phyloP scores from a whole-genome alignment of 768 basidiomycete species.

The Boletus vermiculosoides region DNA sequence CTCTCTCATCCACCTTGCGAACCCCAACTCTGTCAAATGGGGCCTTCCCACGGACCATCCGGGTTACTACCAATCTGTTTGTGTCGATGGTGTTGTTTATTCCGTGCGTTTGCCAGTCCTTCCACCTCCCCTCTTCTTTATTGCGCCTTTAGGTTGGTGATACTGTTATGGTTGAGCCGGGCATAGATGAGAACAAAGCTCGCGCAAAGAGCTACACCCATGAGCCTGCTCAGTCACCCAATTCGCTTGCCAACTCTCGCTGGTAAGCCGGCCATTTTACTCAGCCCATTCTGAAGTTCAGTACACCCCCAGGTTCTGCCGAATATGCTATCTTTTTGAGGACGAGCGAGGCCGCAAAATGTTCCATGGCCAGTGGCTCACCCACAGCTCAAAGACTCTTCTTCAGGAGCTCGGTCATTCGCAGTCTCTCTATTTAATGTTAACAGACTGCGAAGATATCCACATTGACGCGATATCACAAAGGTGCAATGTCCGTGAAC shows the following conservation, averaged over 20 bases:
- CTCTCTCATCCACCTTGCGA: slow-evolving; percentile 27
- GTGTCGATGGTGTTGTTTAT: slow-evolving; percentile 59
- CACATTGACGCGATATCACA: slow-evolving; percentile 54
- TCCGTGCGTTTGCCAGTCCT: slow-evolving; percentile 36
- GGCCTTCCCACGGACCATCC: slow-evolving; percentile 20
- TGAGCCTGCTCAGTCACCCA: slow-evolving; percentile 46
- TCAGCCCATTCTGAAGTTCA: neutral
- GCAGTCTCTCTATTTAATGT: slow-evolving; percentile 52
- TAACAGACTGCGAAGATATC: slow-evolving; percentile 55
- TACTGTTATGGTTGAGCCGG: slow-evolving; percentile 60
- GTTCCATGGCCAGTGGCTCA: slow-evolving; percentile 73
- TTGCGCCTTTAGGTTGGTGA: slow-evolving; percentile 52
- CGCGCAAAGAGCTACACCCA: slow-evolving; percentile 42
- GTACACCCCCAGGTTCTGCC: slow-evolving; percentile 58
- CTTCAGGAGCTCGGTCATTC: slow-evolving; percentile 68
- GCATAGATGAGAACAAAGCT: slow-evolving; percentile 43
- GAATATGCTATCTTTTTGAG: slow-evolving; percentile 64
- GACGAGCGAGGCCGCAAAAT: slow-evolving; percentile 39
- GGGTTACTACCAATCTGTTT: slow-evolving; percentile 44
- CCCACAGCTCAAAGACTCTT: slow-evolving; percentile 60
- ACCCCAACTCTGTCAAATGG: slow-evolving; percentile 39
- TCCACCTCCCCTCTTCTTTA: slow-evolving; percentile 9
- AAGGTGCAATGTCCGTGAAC: slow-evolving; percentile 51
- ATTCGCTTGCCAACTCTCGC: slow-evolving; percentile 52
- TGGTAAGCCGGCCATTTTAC: slow-evolving; percentile 49